A percentile compares a stretch with the other conserved stretches of the same genome.
phyloP scores from a whole-genome alignment of 345 rosid genomes.

The Capsella bursapastoris region DNA sequence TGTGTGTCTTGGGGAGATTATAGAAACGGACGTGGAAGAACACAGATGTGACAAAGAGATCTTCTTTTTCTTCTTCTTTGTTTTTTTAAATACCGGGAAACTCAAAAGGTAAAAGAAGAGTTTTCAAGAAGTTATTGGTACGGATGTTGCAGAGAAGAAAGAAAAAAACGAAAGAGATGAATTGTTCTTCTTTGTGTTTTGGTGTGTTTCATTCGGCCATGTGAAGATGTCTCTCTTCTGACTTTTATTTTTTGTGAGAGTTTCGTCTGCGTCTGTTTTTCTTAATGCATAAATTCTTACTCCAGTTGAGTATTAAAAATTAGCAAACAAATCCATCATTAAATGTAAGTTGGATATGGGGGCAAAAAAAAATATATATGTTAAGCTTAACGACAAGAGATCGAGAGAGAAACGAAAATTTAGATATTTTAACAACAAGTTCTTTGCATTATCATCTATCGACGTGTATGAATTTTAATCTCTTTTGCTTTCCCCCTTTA shows the following conservation, averaged over 20 bases:
- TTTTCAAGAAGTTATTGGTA: not conserved
- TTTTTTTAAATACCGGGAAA: not conserved
- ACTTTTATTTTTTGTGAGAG: constrained; percentile 31
- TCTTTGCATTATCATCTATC: constrained; percentile 37
- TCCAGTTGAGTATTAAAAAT: constrained; percentile 8
- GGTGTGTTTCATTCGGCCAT: constrained; percentile 42
- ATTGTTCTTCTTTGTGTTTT: constrained; percentile 2
- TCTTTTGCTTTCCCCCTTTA: not conserved
- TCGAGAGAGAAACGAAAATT: not conserved
- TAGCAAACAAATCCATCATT: constrained; percentile 19
- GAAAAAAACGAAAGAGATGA: constrained; percentile 17
- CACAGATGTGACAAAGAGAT: constrained; percentile 12
- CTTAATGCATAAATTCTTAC: not conserved
- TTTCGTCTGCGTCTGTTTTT: constrained; percentile 34
- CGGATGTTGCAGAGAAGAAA: constrained; percentile 31
- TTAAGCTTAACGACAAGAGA: constrained; percentile 21
- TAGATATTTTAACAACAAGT: constrained; percentile 27
- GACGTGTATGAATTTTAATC: not conserved
- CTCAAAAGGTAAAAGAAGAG: not conserved
- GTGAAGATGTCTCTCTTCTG: constrained; percentile 43
- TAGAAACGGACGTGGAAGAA: constrained; percentile 37
- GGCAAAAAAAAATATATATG: no score
- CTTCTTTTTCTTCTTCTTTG: not conserved
- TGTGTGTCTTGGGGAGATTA: not conserved
- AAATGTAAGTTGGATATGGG: constrained; percentile 34